Percentiles rank a stretch among this genome's conserved stretches.
Evolutionary conservation across 2,329 filamentous ascomycete genomes (phyloP).

Genomic region (Exophiala alcalophila): DNA sequence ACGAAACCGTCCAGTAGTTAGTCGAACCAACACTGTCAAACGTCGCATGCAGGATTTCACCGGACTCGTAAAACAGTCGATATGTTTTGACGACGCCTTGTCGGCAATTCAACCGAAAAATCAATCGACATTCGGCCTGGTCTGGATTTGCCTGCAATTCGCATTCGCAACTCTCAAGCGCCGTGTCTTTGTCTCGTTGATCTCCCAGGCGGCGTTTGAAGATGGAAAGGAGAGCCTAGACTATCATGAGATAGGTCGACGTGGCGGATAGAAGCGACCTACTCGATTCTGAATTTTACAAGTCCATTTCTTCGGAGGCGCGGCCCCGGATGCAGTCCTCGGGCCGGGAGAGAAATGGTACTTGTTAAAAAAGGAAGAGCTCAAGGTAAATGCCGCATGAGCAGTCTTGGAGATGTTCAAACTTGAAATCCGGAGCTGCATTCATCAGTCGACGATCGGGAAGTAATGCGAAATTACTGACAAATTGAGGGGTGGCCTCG

Average conservation of each 20-base stretch:
- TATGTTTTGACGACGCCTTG: conserved; percentile 64
- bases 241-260: conserved; percentile 12
- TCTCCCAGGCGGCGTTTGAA: conserved; percentile 60
- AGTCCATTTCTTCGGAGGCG: conserved; percentile 24
- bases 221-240: conserved; percentile 56
- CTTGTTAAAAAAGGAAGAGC: conserved; percentile 55
- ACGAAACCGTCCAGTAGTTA: conserved; percentile 59
- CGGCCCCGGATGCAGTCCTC: conserved; percentile 9
- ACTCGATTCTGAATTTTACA: conserved; percentile 31
- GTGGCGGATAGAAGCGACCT: conserved; percentile 1
- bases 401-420: conserved; percentile 63
- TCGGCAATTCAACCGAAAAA: conserved; percentile 61
- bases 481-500: conserved; percentile 58
- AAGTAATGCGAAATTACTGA: conserved; percentile 33
- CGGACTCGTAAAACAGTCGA: conserved; percentile 61
- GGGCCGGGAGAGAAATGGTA: conserved; percentile 50
- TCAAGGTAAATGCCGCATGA: conserved; percentile 59
- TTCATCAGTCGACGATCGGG: conserved; percentile 6
- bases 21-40: conserved; percentile 57
- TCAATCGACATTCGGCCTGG: conserved; percentile 58
- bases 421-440: conserved; percentile 58
- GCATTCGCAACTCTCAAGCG: conserved; percentile 61
- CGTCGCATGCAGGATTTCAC: conserved; percentile 60
- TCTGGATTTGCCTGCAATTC: conserved; percentile 56
- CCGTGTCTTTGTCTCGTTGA: conserved; percentile 55